A percentile compares a stretch with the other conserved stretches of the same genome.
phyloP scores from a whole-genome alignment of 179 eudicot species.

The Kewa caespitosa region DNA sequence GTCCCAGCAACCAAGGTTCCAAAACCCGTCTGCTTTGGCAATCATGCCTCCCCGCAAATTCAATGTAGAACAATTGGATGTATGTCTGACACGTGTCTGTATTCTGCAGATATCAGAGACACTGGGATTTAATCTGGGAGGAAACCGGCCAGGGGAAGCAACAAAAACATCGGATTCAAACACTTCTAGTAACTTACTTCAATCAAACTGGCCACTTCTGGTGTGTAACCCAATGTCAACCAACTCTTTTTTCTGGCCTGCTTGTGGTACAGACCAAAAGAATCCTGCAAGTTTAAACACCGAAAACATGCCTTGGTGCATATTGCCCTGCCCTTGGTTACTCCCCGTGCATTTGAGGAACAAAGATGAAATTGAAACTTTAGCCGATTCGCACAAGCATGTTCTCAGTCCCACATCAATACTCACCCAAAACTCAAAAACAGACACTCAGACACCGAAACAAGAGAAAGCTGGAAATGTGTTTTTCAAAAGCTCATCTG shows the following conservation, averaged over 20 bases:
- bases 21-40: too few species aligned
- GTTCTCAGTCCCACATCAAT: slow-evolving; percentile 26
- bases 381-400: slow-evolving; percentile 12
- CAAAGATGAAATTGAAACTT: slow-evolving; percentile 23
- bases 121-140: slow-evolving; percentile 8
- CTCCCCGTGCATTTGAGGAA: slow-evolving; percentile 26
- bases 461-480: background rate
- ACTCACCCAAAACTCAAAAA: slow-evolving; percentile 27
- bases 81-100: background rate
- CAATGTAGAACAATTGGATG: too few species aligned
- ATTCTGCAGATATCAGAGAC: background rate
- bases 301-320: slow-evolving; percentile 37
- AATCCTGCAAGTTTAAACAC: slow-evolving; percentile 12
- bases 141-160: slow-evolving; percentile 13
- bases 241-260: slow-evolving; percentile 3
- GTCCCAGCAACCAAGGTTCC: too few species aligned
- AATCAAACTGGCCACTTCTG: slow-evolving; percentile 28
- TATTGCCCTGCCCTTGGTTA: slow-evolving; percentile 60
- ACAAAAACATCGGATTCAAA: slow-evolving; percentile 19
- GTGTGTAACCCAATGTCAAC: slow-evolving; percentile 24
- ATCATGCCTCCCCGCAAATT: too few species aligned
- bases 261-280: slow-evolving; percentile 23
- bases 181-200: slow-evolving; percentile 19
- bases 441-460: slow-evolving; percentile 16
- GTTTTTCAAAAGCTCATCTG: background rate